Percentiles rank a stretch among this genome's conserved stretches.
Conservation (phyloP, 306 rosid species). For the Inga leiocalycina region DNA sequence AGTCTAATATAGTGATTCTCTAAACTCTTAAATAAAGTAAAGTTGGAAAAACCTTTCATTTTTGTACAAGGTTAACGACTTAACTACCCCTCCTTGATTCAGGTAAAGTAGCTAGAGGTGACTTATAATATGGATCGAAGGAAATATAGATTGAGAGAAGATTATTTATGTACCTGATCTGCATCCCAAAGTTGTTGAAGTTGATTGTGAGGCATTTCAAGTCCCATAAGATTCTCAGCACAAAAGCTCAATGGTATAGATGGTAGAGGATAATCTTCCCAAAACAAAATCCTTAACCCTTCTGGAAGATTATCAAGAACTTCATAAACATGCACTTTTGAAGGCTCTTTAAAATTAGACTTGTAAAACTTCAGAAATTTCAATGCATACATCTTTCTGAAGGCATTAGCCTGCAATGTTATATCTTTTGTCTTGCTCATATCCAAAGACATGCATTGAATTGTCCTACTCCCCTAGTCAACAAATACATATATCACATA, state of each 20-base stretch:
- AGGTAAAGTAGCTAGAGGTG: too few relatives aligned
- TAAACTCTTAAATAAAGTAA: too few relatives aligned
- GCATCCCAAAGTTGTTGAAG: neutral
- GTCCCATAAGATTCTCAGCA: neutral
- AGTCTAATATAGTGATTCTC: too few relatives aligned
- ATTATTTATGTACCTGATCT: neutral
- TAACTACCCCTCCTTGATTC: too few relatives aligned
- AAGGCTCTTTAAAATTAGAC: neutral
- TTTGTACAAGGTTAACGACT: too few relatives aligned
- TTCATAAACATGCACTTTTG: neutral
- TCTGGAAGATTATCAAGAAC: neutral
- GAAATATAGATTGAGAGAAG: neutral
- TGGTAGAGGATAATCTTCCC: slow-evolving; percentile 4
- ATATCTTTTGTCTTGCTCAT: neutral
- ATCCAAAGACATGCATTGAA: neutral
- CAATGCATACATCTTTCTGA: neutral
- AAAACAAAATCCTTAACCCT: neutral
- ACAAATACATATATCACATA: too few relatives aligned
- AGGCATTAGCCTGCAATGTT: neutral
- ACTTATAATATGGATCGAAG: too few relatives aligned
- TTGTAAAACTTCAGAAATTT: neutral
- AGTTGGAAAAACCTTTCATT: too few relatives aligned
- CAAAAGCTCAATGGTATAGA: neutral
- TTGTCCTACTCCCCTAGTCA: neutral
- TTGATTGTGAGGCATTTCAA: neutral